Base-by-base conservation (phyloP, 768 basidiomycete species). In the Psilocybe tampanensis region DNA sequence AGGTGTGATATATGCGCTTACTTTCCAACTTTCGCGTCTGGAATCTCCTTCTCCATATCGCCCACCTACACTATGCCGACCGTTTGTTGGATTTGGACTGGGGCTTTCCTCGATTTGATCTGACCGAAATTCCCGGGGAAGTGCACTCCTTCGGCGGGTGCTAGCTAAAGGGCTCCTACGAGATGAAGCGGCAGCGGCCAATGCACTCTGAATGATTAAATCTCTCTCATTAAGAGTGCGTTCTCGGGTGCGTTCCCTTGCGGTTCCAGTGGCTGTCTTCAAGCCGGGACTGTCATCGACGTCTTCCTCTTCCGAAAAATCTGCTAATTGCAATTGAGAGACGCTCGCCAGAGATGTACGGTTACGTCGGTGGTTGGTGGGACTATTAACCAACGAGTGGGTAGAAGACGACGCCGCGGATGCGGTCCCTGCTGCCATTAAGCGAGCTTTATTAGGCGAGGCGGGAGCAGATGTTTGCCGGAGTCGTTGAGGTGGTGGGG, bases 161-260 rank as follows among this genome's bases (percentile, higher is more conserved):
- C 62, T 39, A 39, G 36, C 71, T 67, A 53, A 72, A 9, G 82
- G 81, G 60, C 82, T 85, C 54, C 78, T 73, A 56, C 86, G 73
- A 23, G 83, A 79, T 2, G 81, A 80, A 4, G 84, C 81, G 41
- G 86, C 81, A 32, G 86, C 82, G 43, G 81, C 84, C 60, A 89
- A 68, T 44, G 88, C 86, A 52, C 84, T 80, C 23, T 79, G 76
- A 1, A 80, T 79, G 29, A 87, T 73, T 63, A 83, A 52, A 54
- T 65, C 61, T 44, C 64, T 60, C 60, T 61, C 68, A 47, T 54
- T 66, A 19, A 62, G 58, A 23, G 60, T 68, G 48, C 55, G 54
- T 5, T 69, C 66, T 22, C 66, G 62, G n/a, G 59, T 59, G 29
- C 60, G 64, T 24, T 67, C 65, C 48, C 67, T 67, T 29, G 63